phyloP scores from a whole-genome alignment of 768 basidiomycete genomes.

The Mycena galopus region DNA sequence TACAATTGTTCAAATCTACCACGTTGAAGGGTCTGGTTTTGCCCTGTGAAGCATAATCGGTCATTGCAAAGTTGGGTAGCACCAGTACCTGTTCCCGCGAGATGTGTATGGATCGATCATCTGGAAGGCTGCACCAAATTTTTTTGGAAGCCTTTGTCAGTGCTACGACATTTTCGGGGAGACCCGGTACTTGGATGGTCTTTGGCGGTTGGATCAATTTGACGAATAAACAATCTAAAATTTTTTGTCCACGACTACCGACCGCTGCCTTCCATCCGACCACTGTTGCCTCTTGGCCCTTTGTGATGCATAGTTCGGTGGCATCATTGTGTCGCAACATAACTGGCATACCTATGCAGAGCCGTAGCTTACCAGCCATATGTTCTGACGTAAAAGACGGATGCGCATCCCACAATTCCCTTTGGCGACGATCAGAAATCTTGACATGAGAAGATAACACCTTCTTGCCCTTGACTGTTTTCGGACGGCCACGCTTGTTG shows the following conservation, averaged over 20 bases:
- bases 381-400: neutral
- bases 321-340: neutral
- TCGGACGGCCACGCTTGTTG: too few relatives aligned
- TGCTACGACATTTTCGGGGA: neutral
- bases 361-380: neutral
- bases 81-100: neutral
- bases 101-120: neutral
- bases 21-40: neutral
- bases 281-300: neutral
- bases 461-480: too few relatives aligned
- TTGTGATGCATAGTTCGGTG: neutral
- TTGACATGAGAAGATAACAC: too few relatives aligned
- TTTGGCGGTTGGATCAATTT: neutral
- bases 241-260: neutral
- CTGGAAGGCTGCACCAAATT: neutral
- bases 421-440: neutral
- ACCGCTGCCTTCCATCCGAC: neutral
- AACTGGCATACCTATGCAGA: neutral
- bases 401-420: neutral
- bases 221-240: neutral
- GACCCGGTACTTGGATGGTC: neutral
- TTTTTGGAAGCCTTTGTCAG: neutral
- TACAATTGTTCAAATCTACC: neutral
- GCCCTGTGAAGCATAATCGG: neutral
- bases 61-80: neutral